These are phyloP conservation scores for Crotalaria pallida DNA, from an alignment of 306 rosid genomes.

Conservation along the genomic window DNA sequence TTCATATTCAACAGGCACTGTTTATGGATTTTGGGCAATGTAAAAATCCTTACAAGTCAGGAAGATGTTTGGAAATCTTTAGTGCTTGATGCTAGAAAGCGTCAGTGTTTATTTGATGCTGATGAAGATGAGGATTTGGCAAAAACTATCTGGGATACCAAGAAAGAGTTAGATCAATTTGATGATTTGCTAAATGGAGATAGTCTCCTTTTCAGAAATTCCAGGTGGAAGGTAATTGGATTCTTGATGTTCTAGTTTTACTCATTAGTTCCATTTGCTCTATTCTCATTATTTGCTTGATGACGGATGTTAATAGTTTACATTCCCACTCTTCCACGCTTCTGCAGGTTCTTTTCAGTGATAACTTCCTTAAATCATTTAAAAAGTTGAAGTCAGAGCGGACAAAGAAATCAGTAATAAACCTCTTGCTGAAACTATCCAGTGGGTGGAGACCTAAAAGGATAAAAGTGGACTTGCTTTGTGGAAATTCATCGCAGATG, in stretches of 20 bases:
- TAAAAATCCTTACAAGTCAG: constrained; percentile 34
- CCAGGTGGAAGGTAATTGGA: constrained; percentile 68
- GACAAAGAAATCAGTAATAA: constrained; percentile 39
- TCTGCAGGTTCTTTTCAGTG: constrained; percentile 61
- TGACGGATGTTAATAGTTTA: neutral
- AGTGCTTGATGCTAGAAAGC: constrained; percentile 53
- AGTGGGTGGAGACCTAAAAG: constrained; percentile 72
- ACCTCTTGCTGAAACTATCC: constrained; percentile 56
- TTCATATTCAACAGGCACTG: constrained; percentile 46
- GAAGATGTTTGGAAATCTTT: constrained; percentile 54
- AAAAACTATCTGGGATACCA: constrained; percentile 47
- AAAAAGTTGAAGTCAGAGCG: constrained; percentile 30
- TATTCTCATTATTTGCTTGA: neutral
- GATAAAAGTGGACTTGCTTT: constrained; percentile 22
- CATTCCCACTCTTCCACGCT: neutral
- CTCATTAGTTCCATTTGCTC: neutral
- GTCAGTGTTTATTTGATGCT: constrained; percentile 62
- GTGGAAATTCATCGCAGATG: constrained; percentile 44
- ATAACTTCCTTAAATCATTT: constrained; percentile 65
- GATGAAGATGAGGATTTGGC: constrained; percentile 57
- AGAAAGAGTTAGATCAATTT: constrained; percentile 53
- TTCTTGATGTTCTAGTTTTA: neutral
- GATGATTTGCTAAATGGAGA: constrained; percentile 64
- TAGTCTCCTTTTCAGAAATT: constrained; percentile 48
- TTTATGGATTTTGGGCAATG: constrained; percentile 79